Base-by-base conservation (phyloP, 148 eudicot species). In the Chenopodium suecicum region DNA sequence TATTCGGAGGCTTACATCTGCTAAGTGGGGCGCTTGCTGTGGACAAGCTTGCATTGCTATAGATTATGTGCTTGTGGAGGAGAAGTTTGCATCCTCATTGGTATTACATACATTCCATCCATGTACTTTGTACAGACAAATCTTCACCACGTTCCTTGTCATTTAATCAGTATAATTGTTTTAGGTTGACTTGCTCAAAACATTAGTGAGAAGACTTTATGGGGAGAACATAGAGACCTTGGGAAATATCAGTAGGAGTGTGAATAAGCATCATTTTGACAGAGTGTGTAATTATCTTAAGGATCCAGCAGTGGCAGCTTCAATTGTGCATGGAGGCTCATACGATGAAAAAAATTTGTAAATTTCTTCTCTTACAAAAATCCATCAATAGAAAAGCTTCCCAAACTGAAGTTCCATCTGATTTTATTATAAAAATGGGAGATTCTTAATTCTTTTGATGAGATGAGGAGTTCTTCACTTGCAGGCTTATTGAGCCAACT, bases 21-120 rank as follows among this genome's bases (percentile, higher is more conserved):
- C 92, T 25, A 96, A 96, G 79, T 96, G 98, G 98, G 99, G 98
- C 4, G 84, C 88, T 1, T 89, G 93, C 75, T 78, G 83, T 76
- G 99, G 99, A 22, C 99, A 96, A 89, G 98, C 99, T 29, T 96
- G 99, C 81, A 84, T 96, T 58, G 95, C 89, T 4, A 63, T 92
- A 25, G 99, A 96, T 82, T 96, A 94, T 80, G 71, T 94, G 83
- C 91, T 94, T 11, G 92, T 94, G 58, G 91, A 96, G 88, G 90
- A 90, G n/a, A 85, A 88, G n/a, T 88, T 81, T 74, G 93, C 98
- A 37, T 81, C 91, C 37, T 74, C 79, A 77, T 80, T 96, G 95
- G 99, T 88, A 14, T 73, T 4, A 25, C 11, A 74, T 12, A 23
- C 17, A 23, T 13, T 50, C 12, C 37, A 73, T 73, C 12, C 4